Evolutionary conservation across 2,329 filamentous ascomycete genomes (phyloP).

Genomic region (Fusarium stilboides): DNA sequence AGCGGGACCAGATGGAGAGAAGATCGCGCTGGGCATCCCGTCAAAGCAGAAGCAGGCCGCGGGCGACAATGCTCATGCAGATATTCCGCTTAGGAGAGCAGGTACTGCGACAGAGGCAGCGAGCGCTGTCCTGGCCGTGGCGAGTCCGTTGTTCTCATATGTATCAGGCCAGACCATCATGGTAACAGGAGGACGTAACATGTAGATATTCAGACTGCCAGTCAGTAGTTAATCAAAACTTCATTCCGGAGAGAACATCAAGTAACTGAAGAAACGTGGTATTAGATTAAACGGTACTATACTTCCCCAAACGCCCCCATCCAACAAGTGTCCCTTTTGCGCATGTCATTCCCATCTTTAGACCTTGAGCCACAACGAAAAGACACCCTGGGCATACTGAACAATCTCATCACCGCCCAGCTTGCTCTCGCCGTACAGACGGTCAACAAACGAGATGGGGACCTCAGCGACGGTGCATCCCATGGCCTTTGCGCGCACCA

Average conservation of each 20-base stretch:
- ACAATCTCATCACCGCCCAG: slow-evolving; percentile 95
- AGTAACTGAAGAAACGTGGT: slow-evolving; percentile 48
- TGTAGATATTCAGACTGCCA: slow-evolving; percentile 54
- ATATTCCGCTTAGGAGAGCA: slow-evolving; percentile 84
- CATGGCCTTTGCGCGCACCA: slow-evolving; percentile 97
- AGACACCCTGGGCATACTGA: slow-evolving; percentile 91
- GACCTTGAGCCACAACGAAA: slow-evolving; percentile 84
- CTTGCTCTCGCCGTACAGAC: slow-evolving; percentile 95
- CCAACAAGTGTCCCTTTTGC: slow-evolving; percentile 47
- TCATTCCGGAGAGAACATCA: background rate
- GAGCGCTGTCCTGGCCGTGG: slow-evolving; percentile 81
- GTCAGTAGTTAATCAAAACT: background rate
- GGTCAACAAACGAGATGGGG: slow-evolving; percentile 95
- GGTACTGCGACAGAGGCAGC: slow-evolving; percentile 87
- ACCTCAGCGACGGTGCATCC: slow-evolving; percentile 95
- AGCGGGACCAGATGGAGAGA: slow-evolving; percentile 80
- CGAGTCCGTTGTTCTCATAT: slow-evolving; percentile 86
- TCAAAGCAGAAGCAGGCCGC: slow-evolving; percentile 66
- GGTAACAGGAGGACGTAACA: slow-evolving; percentile 83
- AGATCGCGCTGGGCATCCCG: slow-evolving; percentile 82
- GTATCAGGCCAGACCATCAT: slow-evolving; percentile 90
- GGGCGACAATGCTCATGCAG: slow-evolving; percentile 65
- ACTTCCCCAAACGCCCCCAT: slow-evolving; percentile 52
- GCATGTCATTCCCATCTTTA: slow-evolving; percentile 55
- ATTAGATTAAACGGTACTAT: slow-evolving; percentile 54